Evolutionary conservation across 148 eudicot genomes (phyloP).

Genomic region (Drosera capensis): DNA sequence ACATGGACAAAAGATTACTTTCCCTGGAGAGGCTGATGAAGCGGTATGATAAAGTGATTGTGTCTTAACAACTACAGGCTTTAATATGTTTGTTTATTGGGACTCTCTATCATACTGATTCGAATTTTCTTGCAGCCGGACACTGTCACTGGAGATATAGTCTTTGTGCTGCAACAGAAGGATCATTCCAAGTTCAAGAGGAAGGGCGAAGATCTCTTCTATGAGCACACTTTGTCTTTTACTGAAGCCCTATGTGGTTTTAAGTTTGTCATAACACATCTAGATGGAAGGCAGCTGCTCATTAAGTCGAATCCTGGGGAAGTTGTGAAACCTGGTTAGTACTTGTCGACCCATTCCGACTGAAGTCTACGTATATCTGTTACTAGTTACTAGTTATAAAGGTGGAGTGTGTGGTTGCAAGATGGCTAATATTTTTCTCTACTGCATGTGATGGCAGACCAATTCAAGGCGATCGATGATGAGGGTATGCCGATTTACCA

Average conservation of each 20-base stretch:
- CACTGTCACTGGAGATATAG: constrained; percentile 3
- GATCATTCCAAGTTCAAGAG: constrained; percentile 3
- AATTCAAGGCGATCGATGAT: constrained; percentile 3
- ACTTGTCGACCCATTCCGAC: too few relatives aligned
- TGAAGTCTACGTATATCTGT: too few relatives aligned
- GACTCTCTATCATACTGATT: background rate
- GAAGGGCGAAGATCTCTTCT: constrained; percentile 2
- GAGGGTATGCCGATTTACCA: constrained; percentile 5
- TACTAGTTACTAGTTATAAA: too few relatives aligned
- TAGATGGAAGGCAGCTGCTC: constrained; percentile 3
- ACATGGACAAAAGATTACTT: constrained; percentile 5
- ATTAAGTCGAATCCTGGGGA: constrained; percentile 3
- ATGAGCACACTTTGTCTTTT: constrained; percentile 1
- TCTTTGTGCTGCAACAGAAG: constrained; percentile 4
- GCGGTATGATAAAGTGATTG: constrained; percentile 1
- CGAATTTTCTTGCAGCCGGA: background rate
- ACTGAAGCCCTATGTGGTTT: constrained; percentile 3
- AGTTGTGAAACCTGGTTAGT: constrained; percentile 3
- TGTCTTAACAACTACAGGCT: background rate
- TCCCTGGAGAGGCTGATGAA: constrained; percentile 4
- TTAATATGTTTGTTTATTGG: background rate
- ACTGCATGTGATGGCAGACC: background rate
- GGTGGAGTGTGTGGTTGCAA: too few relatives aligned
- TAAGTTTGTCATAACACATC: background rate
- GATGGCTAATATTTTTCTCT: background rate